A percentile compares a stretch with the other conserved stretches of the same genome.
Conservation (phyloP, 495 filamentous ascomycete genomes). For the Letharia lupina region DNA sequence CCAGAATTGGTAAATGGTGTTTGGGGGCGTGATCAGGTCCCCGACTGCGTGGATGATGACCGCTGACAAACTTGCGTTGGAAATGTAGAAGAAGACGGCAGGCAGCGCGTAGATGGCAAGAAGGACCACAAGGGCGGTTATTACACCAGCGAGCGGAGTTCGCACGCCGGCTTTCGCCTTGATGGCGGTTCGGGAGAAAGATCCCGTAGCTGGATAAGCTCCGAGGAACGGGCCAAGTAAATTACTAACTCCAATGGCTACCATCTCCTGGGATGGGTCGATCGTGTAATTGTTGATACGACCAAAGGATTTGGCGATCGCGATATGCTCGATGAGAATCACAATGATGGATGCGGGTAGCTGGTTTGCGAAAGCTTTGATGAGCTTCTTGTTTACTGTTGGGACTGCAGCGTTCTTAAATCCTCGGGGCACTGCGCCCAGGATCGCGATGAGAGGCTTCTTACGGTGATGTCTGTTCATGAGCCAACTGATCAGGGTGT, state of each 20-base stretch:
- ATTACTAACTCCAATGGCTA: conserved; percentile 90
- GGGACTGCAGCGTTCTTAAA: conserved; percentile 81
- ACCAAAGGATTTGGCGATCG: conserved; percentile 98
- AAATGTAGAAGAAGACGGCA: conserved; percentile 92
- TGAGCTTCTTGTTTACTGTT: conserved; percentile 51
- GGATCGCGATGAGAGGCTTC: conserved; percentile 50
- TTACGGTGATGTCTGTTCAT: conserved; percentile 55
- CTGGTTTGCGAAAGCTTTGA: conserved; percentile 51
- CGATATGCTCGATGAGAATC: conserved; percentile 87
- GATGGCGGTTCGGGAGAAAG: conserved; percentile 95
- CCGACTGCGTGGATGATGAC: conserved; percentile 98
- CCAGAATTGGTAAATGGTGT: conserved; percentile 96
- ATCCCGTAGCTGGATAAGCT: conserved; percentile 89
- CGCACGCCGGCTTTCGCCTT: conserved; percentile 96
- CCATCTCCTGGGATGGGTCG: conserved; percentile 91
- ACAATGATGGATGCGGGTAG: conserved; percentile 84
- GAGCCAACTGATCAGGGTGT: conserved; percentile 84
- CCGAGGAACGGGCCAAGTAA: conserved; percentile 90
- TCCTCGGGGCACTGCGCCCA: conserved; percentile 71
- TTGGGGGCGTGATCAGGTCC: conserved; percentile 88
- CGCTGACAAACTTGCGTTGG: conserved; percentile 72
- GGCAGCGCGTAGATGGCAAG: conserved; percentile 92
- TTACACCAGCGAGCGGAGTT: conserved; percentile 84
- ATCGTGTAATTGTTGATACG: conserved; percentile 98
- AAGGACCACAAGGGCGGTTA: conserved; percentile 81